Conservation (phyloP, 768 basidiomycete species). For the Lanmaoa pseudosensibilis region DNA sequence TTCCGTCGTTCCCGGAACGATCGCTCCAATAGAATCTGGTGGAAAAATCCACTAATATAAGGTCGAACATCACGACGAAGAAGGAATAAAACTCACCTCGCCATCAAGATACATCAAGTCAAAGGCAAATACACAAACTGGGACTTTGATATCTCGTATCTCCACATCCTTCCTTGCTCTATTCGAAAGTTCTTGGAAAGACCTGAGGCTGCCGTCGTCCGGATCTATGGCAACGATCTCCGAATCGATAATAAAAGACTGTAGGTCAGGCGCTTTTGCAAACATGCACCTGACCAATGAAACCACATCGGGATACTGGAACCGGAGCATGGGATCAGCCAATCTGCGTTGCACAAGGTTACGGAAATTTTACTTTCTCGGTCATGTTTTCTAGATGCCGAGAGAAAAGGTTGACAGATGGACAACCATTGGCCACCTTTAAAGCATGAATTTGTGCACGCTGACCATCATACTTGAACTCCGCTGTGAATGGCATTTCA, state of each 20-base stretch:
- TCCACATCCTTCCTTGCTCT: conserved; percentile 82
- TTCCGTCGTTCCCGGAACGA: conserved; percentile 71
- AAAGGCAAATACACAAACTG: conserved; percentile 84
- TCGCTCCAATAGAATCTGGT: conserved; percentile 62
- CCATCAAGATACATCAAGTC: conserved; percentile 87
- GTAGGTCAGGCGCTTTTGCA: conserved; percentile 37
- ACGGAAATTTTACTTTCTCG: conserved; percentile 54
- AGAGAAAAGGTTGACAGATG: conserved; percentile 70
- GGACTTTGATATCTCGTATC: conserved; percentile 69
- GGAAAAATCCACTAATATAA: conserved; percentile 3
- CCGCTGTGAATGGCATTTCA: conserved; percentile 70
- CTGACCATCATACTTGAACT: conserved; percentile 92
- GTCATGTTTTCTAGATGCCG: conserved; percentile 94
- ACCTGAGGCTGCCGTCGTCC: conserved; percentile 56
- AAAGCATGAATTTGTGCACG: conserved; percentile 76
- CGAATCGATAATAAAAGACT: conserved; percentile 79
- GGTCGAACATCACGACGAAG: neutral
- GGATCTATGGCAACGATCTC: conserved; percentile 85
- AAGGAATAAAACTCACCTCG: conserved; percentile 48
- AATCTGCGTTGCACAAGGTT: neutral
- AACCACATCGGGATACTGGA: conserved; percentile 80
- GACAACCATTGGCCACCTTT: conserved; percentile 25
- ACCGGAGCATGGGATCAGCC: conserved; percentile 15
- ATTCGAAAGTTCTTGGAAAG: conserved; percentile 87
- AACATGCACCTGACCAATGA: conserved; percentile 56